Conservation (phyloP, 2,329 filamentous ascomycete genomes). For the Phyllosticta capitalensis region DNA sequence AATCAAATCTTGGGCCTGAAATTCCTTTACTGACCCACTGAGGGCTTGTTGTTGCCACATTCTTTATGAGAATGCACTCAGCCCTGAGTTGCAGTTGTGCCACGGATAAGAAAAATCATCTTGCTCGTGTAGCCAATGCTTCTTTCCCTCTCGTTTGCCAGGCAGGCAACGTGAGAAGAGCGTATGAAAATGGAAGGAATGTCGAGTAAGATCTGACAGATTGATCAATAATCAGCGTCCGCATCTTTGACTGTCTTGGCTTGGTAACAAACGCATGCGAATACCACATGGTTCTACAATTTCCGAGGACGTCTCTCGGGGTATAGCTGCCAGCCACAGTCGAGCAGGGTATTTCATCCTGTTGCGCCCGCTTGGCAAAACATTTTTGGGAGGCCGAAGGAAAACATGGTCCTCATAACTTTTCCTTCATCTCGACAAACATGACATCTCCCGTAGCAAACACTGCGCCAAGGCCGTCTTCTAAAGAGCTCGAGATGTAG, state of each 20-base stretch:
- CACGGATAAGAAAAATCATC: neutral
- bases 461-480: conserved; percentile 39
- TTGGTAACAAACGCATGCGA: neutral
- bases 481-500: conserved; percentile 40
- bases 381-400: neutral
- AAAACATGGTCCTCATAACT: neutral
- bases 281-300: too few relatives aligned
- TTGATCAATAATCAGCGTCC: neutral
- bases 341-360: neutral
- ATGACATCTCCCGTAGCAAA: conserved; percentile 46
- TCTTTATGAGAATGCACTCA: neutral
- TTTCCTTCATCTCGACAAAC: conserved; percentile 30
- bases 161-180: too few relatives aligned
- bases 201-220: neutral
- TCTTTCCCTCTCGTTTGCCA: too few relatives aligned
- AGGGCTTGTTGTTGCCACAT: neutral
- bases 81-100: neutral
- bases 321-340: too few relatives aligned
- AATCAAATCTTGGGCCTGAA: too few relatives aligned
- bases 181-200: too few relatives aligned
- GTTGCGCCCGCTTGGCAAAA: neutral
- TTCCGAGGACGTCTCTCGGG: too few relatives aligned
- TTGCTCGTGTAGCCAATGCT: too few relatives aligned
- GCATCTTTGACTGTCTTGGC: neutral
- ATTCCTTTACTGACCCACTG: too few relatives aligned